These are phyloP conservation scores for Carex cristatella DNA, from an alignment of 176 grass and related monocot species.

Conservation along the genomic window DNA sequence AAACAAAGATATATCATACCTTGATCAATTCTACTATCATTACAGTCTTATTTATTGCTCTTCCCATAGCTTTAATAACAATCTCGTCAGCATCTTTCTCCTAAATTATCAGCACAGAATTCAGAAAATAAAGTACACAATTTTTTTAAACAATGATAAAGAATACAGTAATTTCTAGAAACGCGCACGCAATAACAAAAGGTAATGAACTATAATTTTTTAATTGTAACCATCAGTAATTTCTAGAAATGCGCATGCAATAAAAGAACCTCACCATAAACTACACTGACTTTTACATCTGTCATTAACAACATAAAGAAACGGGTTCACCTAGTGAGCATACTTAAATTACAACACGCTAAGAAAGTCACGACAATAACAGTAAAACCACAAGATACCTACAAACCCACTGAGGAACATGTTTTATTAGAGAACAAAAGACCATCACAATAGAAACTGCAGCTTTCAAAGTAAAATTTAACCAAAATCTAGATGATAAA, in stretches of 20 bases:
- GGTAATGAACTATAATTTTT: neutral
- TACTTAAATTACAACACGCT: neutral
- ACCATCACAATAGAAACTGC: neutral
- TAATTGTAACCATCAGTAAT: neutral
- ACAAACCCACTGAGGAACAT: neutral
- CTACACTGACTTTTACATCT: neutral
- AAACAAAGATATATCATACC: conserved; percentile 25
- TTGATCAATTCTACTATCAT: conserved; percentile 87
- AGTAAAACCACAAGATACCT: neutral
- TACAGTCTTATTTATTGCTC: conserved; percentile 75
- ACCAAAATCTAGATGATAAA: neutral
- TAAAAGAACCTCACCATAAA: neutral
- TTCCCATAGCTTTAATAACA: conserved; percentile 75
- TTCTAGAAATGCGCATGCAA: neutral
- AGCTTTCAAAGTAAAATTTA: neutral
- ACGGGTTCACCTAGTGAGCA: neutral
- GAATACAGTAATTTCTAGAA: neutral
- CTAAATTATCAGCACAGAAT: conserved; percentile 18
- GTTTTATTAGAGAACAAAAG: neutral
- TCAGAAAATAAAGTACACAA: neutral
- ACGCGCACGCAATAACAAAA: too few relatives aligned
- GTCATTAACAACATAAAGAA: neutral
- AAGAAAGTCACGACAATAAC: neutral
- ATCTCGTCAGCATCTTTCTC: conserved; percentile 71
- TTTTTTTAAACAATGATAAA: neutral